Evolutionary conservation across 2,329 filamentous ascomycete genomes (phyloP).

Genomic region (Akanthomyces muscarius): DNA sequence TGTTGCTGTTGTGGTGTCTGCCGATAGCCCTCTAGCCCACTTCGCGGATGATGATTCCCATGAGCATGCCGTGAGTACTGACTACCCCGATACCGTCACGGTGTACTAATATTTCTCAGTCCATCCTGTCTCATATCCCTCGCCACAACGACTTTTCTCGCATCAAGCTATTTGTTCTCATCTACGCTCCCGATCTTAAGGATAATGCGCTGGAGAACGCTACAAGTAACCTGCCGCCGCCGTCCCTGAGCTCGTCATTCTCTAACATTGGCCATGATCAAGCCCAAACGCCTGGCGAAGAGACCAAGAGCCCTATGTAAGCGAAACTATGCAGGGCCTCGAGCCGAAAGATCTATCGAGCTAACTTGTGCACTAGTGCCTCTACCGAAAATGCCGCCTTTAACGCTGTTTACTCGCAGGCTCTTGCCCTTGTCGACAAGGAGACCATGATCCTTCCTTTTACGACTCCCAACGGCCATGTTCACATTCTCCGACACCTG

Average conservation of each 20-base stretch:
- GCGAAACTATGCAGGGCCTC: conserved; percentile 25
- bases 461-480: conserved; percentile 74
- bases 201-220: conserved; percentile 53
- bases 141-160: conserved; percentile 68
- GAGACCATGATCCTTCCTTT: conserved; percentile 87
- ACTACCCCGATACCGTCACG: conserved; percentile 15
- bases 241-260: conserved; percentile 74
- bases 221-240: conserved; percentile 54
- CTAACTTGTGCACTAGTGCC: conserved; percentile 38
- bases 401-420: conserved; percentile 76
- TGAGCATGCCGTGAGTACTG: conserved; percentile 72
- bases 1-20: conserved; percentile 85
- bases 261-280: conserved; percentile 78
- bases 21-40: conserved; percentile 59
- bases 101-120: conserved; percentile 43
- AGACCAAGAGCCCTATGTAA: conserved; percentile 55
- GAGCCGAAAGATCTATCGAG: not conserved
- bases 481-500: conserved; percentile 82
- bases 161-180: conserved; percentile 79
- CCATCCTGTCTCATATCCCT: conserved; percentile 84
- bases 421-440: conserved; percentile 73
- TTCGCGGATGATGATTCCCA: conserved; percentile 59
- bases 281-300: conserved; percentile 63
- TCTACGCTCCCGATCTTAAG: conserved; percentile 80
- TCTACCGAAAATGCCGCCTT: conserved; percentile 60